phyloP scores from a whole-genome alignment of 345 rosid genomes.

The Euclidium syriacum region DNA sequence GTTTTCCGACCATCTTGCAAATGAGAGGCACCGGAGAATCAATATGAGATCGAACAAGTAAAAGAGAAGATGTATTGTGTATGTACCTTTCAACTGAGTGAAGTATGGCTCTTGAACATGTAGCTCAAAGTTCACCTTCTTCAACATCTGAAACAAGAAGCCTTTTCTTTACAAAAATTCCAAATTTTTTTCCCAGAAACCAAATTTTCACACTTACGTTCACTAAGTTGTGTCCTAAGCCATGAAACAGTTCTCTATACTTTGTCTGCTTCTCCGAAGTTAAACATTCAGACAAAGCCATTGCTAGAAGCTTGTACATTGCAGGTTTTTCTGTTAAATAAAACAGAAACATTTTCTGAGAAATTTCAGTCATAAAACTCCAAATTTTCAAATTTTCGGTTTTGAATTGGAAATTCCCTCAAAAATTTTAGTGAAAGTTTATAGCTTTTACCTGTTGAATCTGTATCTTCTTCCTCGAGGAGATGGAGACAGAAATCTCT shows the following conservation, averaged over 20 bases:
- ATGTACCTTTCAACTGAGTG: constrained; percentile 55
- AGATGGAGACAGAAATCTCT: constrained; percentile 25
- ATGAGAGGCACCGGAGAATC: background rate
- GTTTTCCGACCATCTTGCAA: constrained; percentile 63
- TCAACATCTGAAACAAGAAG: constrained; percentile 41
- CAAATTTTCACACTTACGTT: constrained; percentile 12
- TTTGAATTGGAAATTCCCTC: too few species aligned
- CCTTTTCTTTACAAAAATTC: background rate
- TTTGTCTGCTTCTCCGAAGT: constrained; percentile 22
- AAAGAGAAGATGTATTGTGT: too few species aligned
- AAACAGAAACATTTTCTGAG: background rate
- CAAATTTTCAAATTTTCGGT: too few species aligned
- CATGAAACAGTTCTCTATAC: constrained; percentile 24
- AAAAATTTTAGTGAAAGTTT: background rate
- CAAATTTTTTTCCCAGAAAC: background rate
- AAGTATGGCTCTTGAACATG: constrained; percentile 80
- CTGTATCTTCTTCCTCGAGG: constrained; percentile 5
- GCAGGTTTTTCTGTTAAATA: constrained; percentile 25
- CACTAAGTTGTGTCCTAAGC: constrained; percentile 36
- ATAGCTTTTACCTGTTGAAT: constrained; percentile 13
- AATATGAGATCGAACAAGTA: background rate
- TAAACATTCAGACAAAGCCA: constrained; percentile 37
- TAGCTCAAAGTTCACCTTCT: constrained; percentile 48
- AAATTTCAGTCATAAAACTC: background rate
- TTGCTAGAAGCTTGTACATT: constrained; percentile 43